Evolutionary conservation across 2,329 filamentous ascomycete species (phyloP), one percentile per base, ranked within the genome.

Genomic region (Fusarium sp.): DNA sequence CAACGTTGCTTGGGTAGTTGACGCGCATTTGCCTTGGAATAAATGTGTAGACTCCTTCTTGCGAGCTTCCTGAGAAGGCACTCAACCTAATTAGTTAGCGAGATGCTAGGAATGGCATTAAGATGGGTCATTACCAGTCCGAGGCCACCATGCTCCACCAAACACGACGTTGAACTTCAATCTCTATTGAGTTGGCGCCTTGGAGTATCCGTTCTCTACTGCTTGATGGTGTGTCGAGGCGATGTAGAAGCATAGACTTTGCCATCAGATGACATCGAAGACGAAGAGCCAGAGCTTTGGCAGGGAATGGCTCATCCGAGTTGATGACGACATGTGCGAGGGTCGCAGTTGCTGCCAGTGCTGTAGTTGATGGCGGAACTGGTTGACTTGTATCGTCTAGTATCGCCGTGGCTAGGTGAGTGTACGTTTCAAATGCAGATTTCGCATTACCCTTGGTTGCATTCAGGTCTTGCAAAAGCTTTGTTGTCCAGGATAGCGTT

Each of bases 271-370:
- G 24, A 20, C 56, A 58, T 1, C 56, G 57, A 22, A 45, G 22
- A 29, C 57, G 37, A 60, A 60, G 57, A 6, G 57, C 34, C 8
- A 60, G n/a, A 2, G 37, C 37, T 34, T 45, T 40, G 5, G 57
- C 34, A 34, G 57, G 57, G 13, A 60, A 60, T 18, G 27, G 18
- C 13, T 60, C 37, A 20, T 60, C 57, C 11, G 57, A 60, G 57
- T 60, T 60, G 35, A 60, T 38, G 18, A 60, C 38, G 22, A 60
- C 27, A 40, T 60, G 57, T 8, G 57, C 57, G 24, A 60, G 57
- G 2, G 57, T 60, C 7, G 57, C 57, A 7, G 24, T 42, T 20
- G 57, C 57, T 34, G 57, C 37, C 16, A 60, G 18, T 1, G 57
- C 57, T 18, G 38, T 60, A 4, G 57, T 60, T n/a, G 57, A 60